These are phyloP conservation scores for Talaromyces pinophilus DNA, from an alignment of 2,329 filamentous ascomycete genomes.

Conservation along the genomic window DNA sequence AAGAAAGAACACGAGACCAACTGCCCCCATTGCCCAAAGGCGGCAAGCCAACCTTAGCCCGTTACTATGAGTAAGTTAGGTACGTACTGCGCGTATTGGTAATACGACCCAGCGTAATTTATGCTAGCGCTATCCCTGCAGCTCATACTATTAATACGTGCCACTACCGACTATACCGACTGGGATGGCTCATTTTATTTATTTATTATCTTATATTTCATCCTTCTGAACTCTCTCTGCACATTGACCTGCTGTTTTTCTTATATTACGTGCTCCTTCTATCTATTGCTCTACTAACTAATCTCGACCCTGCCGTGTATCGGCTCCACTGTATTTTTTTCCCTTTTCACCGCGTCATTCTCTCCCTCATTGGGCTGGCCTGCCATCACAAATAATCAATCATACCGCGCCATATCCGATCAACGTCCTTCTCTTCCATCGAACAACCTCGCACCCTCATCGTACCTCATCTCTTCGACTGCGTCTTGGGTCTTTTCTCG, in stretches of 20 bases:
- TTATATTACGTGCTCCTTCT: not conserved
- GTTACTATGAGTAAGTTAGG: not conserved
- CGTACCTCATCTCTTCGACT: not conserved
- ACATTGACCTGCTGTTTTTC: not conserved
- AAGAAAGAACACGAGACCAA: constrained; percentile 16
- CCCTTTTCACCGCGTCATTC: constrained; percentile 19
- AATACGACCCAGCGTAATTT: constrained; percentile 2
- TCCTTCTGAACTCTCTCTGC: too few species aligned
- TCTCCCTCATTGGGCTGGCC: constrained; percentile 18
- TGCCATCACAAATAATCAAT: constrained; percentile 15
- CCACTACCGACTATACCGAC: constrained; percentile 14
- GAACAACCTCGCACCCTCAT: not conserved
- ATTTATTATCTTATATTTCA: constrained; percentile 1
- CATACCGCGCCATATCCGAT: constrained; percentile 18
- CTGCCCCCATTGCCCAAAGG: constrained; percentile 4
- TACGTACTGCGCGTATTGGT: not conserved
- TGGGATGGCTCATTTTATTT: constrained; percentile 10
- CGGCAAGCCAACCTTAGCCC: constrained; percentile 3
- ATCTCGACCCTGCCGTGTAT: constrained; percentile 6
- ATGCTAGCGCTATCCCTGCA: constrained; percentile 10
- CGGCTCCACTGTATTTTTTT: constrained; percentile 17
- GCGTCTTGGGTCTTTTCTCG: not conserved
- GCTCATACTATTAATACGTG: constrained; percentile 13
- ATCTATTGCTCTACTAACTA: not conserved
- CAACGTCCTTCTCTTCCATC: constrained; percentile 7